Evolutionary conservation across 1,139 yeast genomes (phyloP), one percentile per base, ranked within the genome.

Genomic region (Sugiyamaella japonica): DNA sequence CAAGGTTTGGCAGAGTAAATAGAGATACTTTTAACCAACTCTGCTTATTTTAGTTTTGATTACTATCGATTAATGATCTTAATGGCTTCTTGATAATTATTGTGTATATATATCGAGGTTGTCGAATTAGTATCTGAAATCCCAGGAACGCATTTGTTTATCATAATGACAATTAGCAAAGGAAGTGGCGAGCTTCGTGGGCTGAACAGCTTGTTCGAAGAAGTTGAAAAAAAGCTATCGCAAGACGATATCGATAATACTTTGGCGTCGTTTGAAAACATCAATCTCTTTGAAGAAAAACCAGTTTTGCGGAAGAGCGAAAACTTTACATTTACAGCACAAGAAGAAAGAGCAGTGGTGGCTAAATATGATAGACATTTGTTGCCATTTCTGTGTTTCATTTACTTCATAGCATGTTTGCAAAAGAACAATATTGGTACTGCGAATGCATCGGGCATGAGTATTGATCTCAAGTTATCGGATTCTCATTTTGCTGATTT

Each of bases 361-460:
- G 28, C 55, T 28, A 59, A 59, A 36, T 47, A 56, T 12, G 70
- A 67, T 56, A 29, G 50, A 32, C 61, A 64, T 37, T 40, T 67
- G 23, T 52, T 67, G 55, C 55, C 66, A 5, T 58, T 59, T 41
- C 46, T 66, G 13, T 63, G 63, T 39, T 55, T 58, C 28, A 48
- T 67, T 29, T 67, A 66, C 45, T 59, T 68, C 48, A 52, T 64
- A n/a, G 57, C 66, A 28, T 65, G 59, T 41, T 56, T 63, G 36
- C 83, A 80, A 63, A 69, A 80, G 53, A 70, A 76, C 20, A 80
- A 80, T 61, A 67, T 81, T 47, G 70, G 76, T 15, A 77, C 77
- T 56, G 84, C 84, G 2, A 76, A 78, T 59, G 79, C 77, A 7
- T 76, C 80, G 1, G 84, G 84, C 0, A 73, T 81, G 78, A 68